These are phyloP conservation scores for Phytophthora boehmeriae DNA, from an alignment of 352 stramenopile species.

Conservation along the genomic window DNA sequence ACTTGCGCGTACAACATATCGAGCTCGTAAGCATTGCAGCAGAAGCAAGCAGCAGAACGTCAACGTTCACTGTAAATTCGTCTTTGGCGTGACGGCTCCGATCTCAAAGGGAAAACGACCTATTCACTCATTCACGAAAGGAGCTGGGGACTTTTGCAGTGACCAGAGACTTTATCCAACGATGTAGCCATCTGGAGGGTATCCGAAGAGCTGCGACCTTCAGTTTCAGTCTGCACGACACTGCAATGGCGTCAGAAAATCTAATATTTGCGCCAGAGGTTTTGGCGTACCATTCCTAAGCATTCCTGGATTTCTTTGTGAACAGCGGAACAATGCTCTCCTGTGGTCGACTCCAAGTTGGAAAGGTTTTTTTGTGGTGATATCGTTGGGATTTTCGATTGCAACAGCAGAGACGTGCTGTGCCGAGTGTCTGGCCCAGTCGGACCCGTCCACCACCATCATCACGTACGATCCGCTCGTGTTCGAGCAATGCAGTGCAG, in stretches of 20 bases:
- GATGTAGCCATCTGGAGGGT: too few relatives aligned
- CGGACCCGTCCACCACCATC: conserved; percentile 30
- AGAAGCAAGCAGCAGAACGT: not conserved
- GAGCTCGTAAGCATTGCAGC: not conserved
- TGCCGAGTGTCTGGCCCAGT: conserved; percentile 46
- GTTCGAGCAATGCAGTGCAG: conserved; percentile 43
- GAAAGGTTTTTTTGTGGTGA: not conserved
- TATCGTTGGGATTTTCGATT: not conserved
- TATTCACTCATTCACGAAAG: too few relatives aligned
- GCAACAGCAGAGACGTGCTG: conserved; percentile 31
- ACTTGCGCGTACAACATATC: not conserved
- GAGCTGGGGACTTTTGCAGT: too few relatives aligned
- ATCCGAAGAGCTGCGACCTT: too few relatives aligned
- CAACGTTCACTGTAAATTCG: not conserved
- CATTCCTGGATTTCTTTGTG: not conserved
- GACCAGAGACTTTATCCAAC: too few relatives aligned
- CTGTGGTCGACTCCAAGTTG: not conserved
- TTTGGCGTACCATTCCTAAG: too few relatives aligned
- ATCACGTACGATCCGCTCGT: conserved; percentile 58
- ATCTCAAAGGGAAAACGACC: too few relatives aligned
- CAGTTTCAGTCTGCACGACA: not conserved
- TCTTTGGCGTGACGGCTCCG: too few relatives aligned
- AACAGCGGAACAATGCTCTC: not conserved
- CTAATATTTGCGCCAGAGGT: too few relatives aligned
- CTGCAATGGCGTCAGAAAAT: too few relatives aligned